These are phyloP conservation scores for Psilocybe cyanescens DNA, from an alignment of 768 basidiomycete genomes.

Conservation along the genomic window DNA sequence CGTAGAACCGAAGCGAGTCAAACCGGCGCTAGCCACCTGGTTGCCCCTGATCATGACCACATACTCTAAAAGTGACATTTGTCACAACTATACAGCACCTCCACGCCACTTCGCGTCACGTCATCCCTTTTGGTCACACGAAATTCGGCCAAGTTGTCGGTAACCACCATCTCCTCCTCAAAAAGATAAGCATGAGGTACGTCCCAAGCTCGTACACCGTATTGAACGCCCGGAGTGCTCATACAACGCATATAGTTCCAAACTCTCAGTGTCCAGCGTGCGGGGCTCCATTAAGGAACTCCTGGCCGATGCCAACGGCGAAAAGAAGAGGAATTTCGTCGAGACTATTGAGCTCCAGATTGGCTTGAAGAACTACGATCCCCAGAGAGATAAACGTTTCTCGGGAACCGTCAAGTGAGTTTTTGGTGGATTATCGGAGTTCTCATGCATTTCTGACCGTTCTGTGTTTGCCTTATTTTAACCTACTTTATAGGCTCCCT, in stretches of 20 bases:
- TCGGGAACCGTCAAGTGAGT: conserved; percentile 94
- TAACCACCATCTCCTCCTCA: conserved; percentile 21
- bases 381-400: conserved; percentile 99
- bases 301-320: conserved; percentile 80
- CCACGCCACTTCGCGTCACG: conserved; percentile 11
- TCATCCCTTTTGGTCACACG: neutral
- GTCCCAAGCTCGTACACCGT: neutral
- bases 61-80: neutral
- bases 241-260: conserved; percentile 31
- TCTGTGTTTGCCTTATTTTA: conserved; percentile 9
- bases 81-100: conserved; percentile 1
- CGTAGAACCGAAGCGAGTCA: too few relatives aligned
- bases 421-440: neutral
- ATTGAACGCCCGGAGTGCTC: neutral
- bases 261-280: conserved; percentile 99
- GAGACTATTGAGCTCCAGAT: conserved; percentile 98
- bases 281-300: conserved; percentile 96
- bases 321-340: conserved; percentile 92
- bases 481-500: conserved; percentile 66
- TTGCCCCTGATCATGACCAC: too few relatives aligned
- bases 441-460: neutral
- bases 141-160: neutral
- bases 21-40: too few relatives aligned
- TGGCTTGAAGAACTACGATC: conserved; percentile 98
- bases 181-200: conserved; percentile 32